Conservation (phyloP, 306 rosid genomes). For the Cicer judaicum region DNA sequence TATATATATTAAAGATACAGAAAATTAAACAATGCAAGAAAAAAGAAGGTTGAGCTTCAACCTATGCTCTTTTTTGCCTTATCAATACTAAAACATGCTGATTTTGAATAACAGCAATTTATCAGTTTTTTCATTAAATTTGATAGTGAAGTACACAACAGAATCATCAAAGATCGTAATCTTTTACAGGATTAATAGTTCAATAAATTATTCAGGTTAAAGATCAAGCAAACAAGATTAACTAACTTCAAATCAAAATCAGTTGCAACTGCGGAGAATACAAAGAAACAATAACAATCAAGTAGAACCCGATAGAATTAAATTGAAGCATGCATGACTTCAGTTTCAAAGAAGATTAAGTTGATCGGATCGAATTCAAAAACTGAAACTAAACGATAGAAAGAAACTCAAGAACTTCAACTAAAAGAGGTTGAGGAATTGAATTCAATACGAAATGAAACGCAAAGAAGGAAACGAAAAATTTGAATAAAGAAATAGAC, state of each 20-base stretch:
- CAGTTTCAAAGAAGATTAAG: slow-evolving; percentile 11
- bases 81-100: background rate
- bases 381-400: slow-evolving; percentile 30
- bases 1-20: background rate
- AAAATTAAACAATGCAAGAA: background rate
- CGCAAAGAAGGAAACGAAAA: background rate
- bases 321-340: slow-evolving; percentile 28
- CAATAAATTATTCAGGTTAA: background rate
- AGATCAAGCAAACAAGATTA: slow-evolving; percentile 11
- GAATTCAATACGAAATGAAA: background rate
- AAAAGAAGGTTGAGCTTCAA: slow-evolving; percentile 22
- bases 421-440: slow-evolving; percentile 6
- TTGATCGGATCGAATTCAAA: slow-evolving; percentile 47
- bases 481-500: background rate
- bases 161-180: slow-evolving; percentile 23
- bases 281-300: background rate
- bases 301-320: slow-evolving; percentile 14
- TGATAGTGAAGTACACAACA: background rate
- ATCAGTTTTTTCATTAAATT: background rate
- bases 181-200: background rate
- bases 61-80: background rate
- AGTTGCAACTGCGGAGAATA: slow-evolving; percentile 33
- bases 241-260: slow-evolving; percentile 30
- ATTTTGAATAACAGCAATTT: slow-evolving; percentile 1
- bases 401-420: slow-evolving; percentile 17